Percentiles rank a stretch among this genome's conserved stretches.
These are phyloP conservation scores for Neurospora sp. DNA, from an alignment of 495 filamentous ascomycete species.

Conservation along the genomic window DNA sequence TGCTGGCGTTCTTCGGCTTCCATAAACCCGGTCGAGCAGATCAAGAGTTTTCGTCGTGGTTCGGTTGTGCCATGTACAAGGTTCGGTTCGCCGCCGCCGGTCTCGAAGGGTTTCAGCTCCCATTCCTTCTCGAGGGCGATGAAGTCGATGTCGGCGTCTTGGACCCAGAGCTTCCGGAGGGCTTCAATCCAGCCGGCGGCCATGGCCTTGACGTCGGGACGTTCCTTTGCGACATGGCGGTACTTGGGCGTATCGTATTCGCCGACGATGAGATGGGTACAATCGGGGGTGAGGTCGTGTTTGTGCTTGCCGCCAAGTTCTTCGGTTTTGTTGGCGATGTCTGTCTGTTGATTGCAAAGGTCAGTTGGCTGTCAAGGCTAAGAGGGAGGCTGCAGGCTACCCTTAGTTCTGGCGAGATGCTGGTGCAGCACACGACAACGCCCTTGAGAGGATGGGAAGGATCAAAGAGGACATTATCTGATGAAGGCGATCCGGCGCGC, in stretches of 20 bases:
- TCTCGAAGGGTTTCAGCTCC: slow-evolving; percentile 34
- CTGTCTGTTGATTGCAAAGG: slow-evolving; percentile 40
- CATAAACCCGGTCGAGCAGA: slow-evolving; percentile 86
- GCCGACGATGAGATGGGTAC: slow-evolving; percentile 90
- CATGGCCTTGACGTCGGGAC: slow-evolving; percentile 75
- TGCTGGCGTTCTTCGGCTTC: slow-evolving; percentile 60
- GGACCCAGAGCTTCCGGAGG: slow-evolving; percentile 70
- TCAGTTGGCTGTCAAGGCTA: slow-evolving; percentile 7
- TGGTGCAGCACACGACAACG: slow-evolving; percentile 85
- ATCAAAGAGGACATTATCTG: slow-evolving; percentile 20
- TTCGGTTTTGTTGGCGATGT: slow-evolving; percentile 54
- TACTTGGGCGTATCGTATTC: slow-evolving; percentile 85
- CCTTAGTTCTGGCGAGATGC: slow-evolving; percentile 67
- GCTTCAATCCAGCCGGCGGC: slow-evolving; percentile 74
- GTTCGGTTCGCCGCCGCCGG: slow-evolving; percentile 22
- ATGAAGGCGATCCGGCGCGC: background rate
- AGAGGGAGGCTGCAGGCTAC: slow-evolving; percentile 40
- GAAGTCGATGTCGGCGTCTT: slow-evolving; percentile 71
- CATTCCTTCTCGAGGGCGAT: slow-evolving; percentile 41
- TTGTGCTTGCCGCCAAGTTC: slow-evolving; percentile 83
- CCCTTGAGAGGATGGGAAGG: slow-evolving; percentile 60
- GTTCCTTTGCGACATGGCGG: slow-evolving; percentile 82
- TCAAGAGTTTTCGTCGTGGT: slow-evolving; percentile 43
- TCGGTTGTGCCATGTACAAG: slow-evolving; percentile 3
- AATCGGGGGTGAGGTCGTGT: slow-evolving; percentile 87